These are phyloP conservation scores for Huntiella moniliformis DNA, from an alignment of 2,329 filamentous ascomycete species.

Conservation along the genomic window DNA sequence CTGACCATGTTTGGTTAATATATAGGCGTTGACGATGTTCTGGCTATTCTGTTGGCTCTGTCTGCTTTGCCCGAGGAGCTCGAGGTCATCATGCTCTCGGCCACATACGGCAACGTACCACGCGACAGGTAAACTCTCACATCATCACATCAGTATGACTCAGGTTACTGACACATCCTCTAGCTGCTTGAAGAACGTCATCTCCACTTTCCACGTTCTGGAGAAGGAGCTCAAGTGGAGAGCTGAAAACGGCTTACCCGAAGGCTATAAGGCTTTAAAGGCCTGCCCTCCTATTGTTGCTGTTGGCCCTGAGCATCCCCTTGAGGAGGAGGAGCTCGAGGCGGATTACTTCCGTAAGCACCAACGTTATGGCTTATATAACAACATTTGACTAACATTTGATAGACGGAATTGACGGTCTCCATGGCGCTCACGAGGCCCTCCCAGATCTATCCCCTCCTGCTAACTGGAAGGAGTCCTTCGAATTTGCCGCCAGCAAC, in stretches of 20 bases:
- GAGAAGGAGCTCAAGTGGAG: constrained; percentile 81
- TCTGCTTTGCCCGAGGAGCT: constrained; percentile 67
- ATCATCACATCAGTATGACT: not conserved
- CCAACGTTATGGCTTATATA: not conserved
- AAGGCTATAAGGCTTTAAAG: constrained; percentile 56
- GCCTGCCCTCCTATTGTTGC: constrained; percentile 66
- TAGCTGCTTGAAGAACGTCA: constrained; percentile 66
- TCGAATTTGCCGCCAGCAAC: constrained; percentile 20
- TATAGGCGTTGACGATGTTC: constrained; percentile 69
- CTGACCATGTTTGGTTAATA: not conserved
- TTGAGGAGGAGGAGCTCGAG: constrained; percentile 65
- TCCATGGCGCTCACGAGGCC: constrained; percentile 56
- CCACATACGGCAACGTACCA: constrained; percentile 88
- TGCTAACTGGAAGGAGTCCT: constrained; percentile 57
- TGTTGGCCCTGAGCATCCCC: constrained; percentile 66
- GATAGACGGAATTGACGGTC: constrained; percentile 54
- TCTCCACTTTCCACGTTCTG: constrained; percentile 79
- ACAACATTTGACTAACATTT: not conserved
- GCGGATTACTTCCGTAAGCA: constrained; percentile 73
- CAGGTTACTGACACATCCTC: not conserved
- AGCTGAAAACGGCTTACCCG: constrained; percentile 41
- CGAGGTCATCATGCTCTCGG: constrained; percentile 66
- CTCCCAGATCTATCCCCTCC: constrained; percentile 56
- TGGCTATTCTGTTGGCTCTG: constrained; percentile 74
- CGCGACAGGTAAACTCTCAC: constrained; percentile 43